Evolutionary conservation across 768 basidiomycete genomes (phyloP).

Genomic region (Podaxis carcinomalis): DNA sequence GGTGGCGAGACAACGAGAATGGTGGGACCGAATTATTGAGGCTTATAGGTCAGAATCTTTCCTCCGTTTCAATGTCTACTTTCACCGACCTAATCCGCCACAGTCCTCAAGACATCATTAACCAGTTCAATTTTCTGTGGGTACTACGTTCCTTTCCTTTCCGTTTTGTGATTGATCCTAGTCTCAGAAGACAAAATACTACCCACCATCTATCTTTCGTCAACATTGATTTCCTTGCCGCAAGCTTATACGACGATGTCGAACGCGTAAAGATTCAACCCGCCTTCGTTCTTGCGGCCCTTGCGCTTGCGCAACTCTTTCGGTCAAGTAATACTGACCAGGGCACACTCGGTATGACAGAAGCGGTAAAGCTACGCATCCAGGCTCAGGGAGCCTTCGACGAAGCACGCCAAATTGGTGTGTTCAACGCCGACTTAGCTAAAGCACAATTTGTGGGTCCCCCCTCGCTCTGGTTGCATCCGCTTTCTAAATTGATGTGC

Average conservation of each 20-base stretch:
- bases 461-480: too few species aligned
- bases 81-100: slow-evolving; percentile 3
- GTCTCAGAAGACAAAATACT: slow-evolving; percentile 53
- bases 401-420: slow-evolving; percentile 42
- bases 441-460: slow-evolving; percentile 61
- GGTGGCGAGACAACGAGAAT: slow-evolving; percentile 31
- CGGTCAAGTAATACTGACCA: slow-evolving; percentile 65
- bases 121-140: slow-evolving; percentile 26
- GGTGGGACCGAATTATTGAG: slow-evolving; percentile 40
- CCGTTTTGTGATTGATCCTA: not conserved
- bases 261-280: slow-evolving; percentile 61
- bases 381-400: slow-evolving; percentile 54
- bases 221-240: slow-evolving; percentile 50
- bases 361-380: slow-evolving; percentile 54
- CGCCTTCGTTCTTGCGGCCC: slow-evolving; percentile 59
- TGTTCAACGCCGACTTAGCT: slow-evolving; percentile 61
- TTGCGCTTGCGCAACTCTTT: slow-evolving; percentile 71
- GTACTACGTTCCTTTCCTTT: slow-evolving; percentile 4
- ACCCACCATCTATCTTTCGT: slow-evolving; percentile 69
- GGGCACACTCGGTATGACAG: slow-evolving; percentile 46
- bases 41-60: slow-evolving; percentile 29
- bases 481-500: not conserved
- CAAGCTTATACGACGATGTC: slow-evolving; percentile 46
- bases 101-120: slow-evolving; percentile 17
- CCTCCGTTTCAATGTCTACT: slow-evolving; percentile 1